Evolutionary conservation across 2,329 filamentous ascomycete species (phyloP).

Genomic region (Ophiocordyceps camponoti-floridani): DNA sequence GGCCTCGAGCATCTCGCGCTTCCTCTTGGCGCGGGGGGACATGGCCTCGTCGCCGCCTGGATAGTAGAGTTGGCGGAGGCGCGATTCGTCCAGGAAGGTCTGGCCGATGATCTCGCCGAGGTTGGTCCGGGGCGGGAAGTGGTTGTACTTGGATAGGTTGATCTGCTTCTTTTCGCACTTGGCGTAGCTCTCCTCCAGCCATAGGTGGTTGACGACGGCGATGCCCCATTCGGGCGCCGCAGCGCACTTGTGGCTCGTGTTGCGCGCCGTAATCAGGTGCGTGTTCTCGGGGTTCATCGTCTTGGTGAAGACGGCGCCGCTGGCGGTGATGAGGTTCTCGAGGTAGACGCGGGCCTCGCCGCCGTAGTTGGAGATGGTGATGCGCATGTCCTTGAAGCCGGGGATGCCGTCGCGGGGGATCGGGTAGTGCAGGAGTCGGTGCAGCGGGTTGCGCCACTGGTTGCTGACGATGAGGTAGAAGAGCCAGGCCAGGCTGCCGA

Average conservation of each 20-base stretch:
- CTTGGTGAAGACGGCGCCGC: slow-evolving; percentile 81
- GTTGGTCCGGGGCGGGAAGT: slow-evolving; percentile 81
- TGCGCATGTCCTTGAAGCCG: slow-evolving; percentile 57
- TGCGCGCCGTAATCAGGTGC: slow-evolving; percentile 81
- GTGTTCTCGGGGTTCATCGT: slow-evolving; percentile 93
- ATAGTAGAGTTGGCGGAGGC: slow-evolving; percentile 49
- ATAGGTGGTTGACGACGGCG: slow-evolving; percentile 80
- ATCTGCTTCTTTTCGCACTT: slow-evolving; percentile 62
- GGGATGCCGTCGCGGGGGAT: slow-evolving; percentile 59
- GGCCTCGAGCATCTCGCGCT: slow-evolving; percentile 29
- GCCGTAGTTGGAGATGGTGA: slow-evolving; percentile 91
- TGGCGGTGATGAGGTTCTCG: slow-evolving; percentile 73
- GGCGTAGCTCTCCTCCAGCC: slow-evolving; percentile 94
- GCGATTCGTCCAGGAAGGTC: slow-evolving; percentile 53
- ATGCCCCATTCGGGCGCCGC: slow-evolving; percentile 89
- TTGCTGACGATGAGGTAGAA: slow-evolving; percentile 83
- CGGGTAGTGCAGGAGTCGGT: slow-evolving; percentile 78
- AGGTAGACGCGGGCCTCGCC: slow-evolving; percentile 87
- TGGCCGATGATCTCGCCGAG: slow-evolving; percentile 85
- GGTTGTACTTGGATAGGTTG: slow-evolving; percentile 58
- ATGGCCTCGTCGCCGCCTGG: slow-evolving; percentile 37
- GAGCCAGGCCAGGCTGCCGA: slow-evolving; percentile 87
- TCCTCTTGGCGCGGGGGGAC: slow-evolving; percentile 24
- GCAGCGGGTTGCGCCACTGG: slow-evolving; percentile 70
- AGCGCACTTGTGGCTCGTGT: slow-evolving; percentile 79